Conservation (phyloP, 345 rosid genomes). For the Luvunga scandens region DNA sequence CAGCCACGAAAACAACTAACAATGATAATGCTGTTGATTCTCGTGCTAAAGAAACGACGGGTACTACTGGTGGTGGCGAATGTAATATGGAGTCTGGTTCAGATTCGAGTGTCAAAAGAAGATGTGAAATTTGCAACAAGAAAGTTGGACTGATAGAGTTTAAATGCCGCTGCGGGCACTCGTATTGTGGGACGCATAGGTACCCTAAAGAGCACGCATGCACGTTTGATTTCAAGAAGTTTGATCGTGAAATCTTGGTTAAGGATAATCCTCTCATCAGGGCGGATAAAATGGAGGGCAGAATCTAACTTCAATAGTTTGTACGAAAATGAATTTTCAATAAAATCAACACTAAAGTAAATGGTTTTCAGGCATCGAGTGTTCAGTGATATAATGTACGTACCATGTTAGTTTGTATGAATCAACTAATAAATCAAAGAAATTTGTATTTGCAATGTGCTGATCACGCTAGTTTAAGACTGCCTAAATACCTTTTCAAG, state of each 20-base stretch:
- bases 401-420: too few species aligned
- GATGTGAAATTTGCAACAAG: slow-evolving; percentile 37
- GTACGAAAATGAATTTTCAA: too few species aligned
- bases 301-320: background rate
- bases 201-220: slow-evolving; percentile 23
- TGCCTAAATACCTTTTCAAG: too few species aligned
- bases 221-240: slow-evolving; percentile 19
- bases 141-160: slow-evolving; percentile 44
- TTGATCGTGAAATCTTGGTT: slow-evolving; percentile 7
- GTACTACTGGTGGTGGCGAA: background rate
- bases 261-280: slow-evolving; percentile 6
- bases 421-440: too few species aligned
- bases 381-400: too few species aligned
- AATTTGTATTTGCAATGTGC: too few species aligned
- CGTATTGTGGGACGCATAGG: slow-evolving; percentile 23
- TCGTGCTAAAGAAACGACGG: too few species aligned
- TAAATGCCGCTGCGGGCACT: slow-evolving; percentile 27
- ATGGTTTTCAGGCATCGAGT: too few species aligned
- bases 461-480: too few species aligned
- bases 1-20: background rate
- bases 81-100: background rate
- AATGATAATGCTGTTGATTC: too few species aligned
- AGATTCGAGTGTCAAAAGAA: background rate
- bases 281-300: slow-evolving; percentile 14
- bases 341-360: too few species aligned